A percentile compares a stretch with the other conserved stretches of the same genome.
Evolutionary conservation across 208 protist species (phyloP).

Genomic region (Leishmania braziliensis): DNA sequence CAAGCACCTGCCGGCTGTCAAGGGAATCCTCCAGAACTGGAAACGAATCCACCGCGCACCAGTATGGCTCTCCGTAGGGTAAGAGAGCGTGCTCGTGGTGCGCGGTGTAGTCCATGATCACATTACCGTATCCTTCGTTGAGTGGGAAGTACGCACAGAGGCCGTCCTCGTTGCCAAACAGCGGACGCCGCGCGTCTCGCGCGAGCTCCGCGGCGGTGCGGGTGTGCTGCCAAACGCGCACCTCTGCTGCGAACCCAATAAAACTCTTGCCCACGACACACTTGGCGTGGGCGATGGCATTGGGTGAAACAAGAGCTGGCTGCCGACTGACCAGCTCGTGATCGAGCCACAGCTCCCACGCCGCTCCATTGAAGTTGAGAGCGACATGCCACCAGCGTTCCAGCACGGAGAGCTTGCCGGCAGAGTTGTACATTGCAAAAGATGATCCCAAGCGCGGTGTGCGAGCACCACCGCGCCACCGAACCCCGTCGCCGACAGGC

Average conservation of each 20-base stretch:
- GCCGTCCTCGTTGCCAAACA: constrained; percentile 54
- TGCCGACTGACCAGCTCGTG: constrained; percentile 47
- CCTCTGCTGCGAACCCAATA: constrained; percentile 78
- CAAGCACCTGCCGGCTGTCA: constrained; percentile 41
- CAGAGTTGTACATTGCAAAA: constrained; percentile 56
- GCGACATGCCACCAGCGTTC: constrained; percentile 89
- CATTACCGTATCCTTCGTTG: constrained; percentile 74
- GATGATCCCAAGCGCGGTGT: constrained; percentile 80
- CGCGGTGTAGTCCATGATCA: constrained; percentile 74
- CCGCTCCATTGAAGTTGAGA: constrained; percentile 85
- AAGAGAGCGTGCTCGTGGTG: constrained; percentile 65
- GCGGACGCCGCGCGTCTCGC: constrained; percentile 65
- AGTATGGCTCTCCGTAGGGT: constrained; percentile 47
- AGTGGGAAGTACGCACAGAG: constrained; percentile 82
- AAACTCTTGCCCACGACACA: constrained; percentile 80
- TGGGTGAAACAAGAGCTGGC: constrained; percentile 57
- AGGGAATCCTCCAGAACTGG: constrained; percentile 38
- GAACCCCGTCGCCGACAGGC: constrained; percentile 61
- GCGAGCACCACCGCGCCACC: constrained; percentile 79
- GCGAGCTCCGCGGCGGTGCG: constrained; percentile 61
- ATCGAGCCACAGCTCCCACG: constrained; percentile 87
- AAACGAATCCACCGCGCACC: constrained; percentile 55
- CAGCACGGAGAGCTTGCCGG: constrained; percentile 49
- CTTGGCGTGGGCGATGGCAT: constrained; percentile 60
- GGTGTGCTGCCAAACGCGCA: constrained; percentile 78